Percentiles rank a stretch among this genome's conserved stretches.
Conservation (phyloP, 2,329 filamentous ascomycete species). For the Colletotrichum salicis region DNA sequence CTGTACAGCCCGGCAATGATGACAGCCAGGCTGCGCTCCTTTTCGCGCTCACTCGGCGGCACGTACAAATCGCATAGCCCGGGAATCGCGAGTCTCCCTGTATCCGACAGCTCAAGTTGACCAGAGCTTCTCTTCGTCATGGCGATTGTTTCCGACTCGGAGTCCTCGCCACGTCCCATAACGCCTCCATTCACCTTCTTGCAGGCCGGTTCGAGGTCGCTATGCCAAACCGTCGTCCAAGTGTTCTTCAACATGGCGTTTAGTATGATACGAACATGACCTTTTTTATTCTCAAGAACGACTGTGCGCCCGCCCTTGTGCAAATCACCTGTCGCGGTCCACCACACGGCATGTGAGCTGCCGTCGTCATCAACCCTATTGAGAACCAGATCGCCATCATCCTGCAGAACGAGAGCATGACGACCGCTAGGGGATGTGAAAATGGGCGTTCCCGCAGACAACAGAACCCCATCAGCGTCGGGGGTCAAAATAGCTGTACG, state of each 20-base stretch:
- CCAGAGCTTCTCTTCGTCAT: neutral
- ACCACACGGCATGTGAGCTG: constrained; percentile 28
- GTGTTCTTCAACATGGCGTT: constrained; percentile 24
- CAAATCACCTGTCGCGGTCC: constrained; percentile 32
- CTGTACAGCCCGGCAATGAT: constrained; percentile 34
- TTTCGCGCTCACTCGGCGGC: constrained; percentile 20
- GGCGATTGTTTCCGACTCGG: neutral
- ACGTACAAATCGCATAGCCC: constrained; percentile 34
- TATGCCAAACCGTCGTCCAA: constrained; percentile 34
- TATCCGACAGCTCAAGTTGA: constrained; percentile 30
- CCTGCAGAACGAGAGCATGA: constrained; percentile 26
- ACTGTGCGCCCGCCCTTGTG: constrained; percentile 18
- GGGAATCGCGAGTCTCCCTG: constrained; percentile 26
- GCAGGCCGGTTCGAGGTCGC: constrained; percentile 28
- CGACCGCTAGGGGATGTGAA: constrained; percentile 28
- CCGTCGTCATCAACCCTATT: constrained; percentile 13
- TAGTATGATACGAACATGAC: constrained; percentile 14
- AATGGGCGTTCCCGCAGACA: constrained; percentile 16
- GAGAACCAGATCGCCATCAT: constrained; percentile 35
- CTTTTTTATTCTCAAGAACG: constrained; percentile 5
- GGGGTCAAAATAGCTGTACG: constrained; percentile 7
- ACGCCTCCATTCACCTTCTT: neutral
- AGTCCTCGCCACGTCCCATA: neutral
- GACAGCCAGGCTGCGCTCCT: constrained; percentile 32
- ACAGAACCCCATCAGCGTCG: constrained; percentile 22